Evolutionary conservation across 2,329 filamentous ascomycete species (phyloP).

Genomic region (Aspergillus fischeri): DNA sequence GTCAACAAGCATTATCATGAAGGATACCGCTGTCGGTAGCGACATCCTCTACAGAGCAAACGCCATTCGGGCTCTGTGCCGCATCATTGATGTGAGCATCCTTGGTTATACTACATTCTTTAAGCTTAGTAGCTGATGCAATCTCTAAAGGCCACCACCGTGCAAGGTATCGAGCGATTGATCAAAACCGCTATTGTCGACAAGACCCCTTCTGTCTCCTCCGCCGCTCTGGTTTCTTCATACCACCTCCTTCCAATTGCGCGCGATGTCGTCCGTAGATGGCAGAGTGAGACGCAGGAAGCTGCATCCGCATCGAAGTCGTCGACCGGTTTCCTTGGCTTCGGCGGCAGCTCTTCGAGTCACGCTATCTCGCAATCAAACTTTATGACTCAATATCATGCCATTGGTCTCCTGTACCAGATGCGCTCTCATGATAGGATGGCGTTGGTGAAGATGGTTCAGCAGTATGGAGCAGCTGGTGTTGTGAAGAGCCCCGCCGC

Average conservation of each 20-base stretch:
- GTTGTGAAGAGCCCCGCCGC: conserved; percentile 94
- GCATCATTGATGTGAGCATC: conserved; percentile 82
- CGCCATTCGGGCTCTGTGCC: conserved; percentile 89
- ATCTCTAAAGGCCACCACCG: conserved; percentile 69
- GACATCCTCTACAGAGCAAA: conserved; percentile 93
- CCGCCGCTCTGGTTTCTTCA: conserved; percentile 90
- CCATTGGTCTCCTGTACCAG: conserved; percentile 93
- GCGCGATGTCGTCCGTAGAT: conserved; percentile 89
- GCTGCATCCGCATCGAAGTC: conserved; percentile 88
- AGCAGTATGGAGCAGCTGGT: conserved; percentile 89
- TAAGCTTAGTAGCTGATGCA: not conserved
- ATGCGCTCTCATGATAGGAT: conserved; percentile 97
- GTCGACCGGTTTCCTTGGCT: conserved; percentile 84
- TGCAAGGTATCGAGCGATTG: conserved; percentile 94
- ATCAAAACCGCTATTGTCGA: conserved; percentile 99
- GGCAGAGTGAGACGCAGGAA: conserved; percentile 98
- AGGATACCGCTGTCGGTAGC: conserved; percentile 93
- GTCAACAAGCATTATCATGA: conserved; percentile 99
- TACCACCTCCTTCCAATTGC: conserved; percentile 97
- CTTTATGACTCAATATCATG: conserved; percentile 97
- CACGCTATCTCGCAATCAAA: conserved; percentile 74
- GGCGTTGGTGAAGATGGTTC: conserved; percentile 99
- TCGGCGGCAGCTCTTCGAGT: conserved; percentile 73
- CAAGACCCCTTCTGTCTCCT: conserved; percentile 96
- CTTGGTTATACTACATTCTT: not conserved